Evolutionary conservation across 1,284 basidiomycete species (phyloP).

Genomic region (Austroboletus niveus): DNA sequence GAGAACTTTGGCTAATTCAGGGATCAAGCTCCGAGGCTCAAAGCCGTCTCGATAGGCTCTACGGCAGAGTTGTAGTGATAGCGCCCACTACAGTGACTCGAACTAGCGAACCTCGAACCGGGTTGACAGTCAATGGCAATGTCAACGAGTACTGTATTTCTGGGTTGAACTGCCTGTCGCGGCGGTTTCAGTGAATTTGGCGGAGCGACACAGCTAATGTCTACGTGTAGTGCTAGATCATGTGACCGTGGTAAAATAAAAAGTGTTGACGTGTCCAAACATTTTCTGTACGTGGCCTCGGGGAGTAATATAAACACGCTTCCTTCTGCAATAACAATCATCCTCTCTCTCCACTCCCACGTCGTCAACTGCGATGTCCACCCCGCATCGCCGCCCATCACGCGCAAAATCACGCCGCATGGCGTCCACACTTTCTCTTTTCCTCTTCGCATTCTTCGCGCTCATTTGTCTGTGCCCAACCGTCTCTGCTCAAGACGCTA

Average conservation of each 20-base stretch:
- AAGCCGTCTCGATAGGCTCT: too few relatives aligned
- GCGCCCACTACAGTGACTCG: too few relatives aligned
- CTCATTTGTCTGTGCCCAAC: slow-evolving; percentile 61
- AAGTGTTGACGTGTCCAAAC: slow-evolving; percentile 31
- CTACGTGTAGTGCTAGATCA: slow-evolving; percentile 3
- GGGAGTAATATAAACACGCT: slow-evolving; percentile 24
- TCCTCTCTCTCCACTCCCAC: slow-evolving; percentile 5
- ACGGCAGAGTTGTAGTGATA: too few relatives aligned
- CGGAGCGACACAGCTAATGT: too few relatives aligned
- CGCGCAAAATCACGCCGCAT: slow-evolving; percentile 58
- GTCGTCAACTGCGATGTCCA: slow-evolving; percentile 36
- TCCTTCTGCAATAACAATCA: background rate
- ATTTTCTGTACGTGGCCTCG: slow-evolving; percentile 27
- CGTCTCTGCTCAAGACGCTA: slow-evolving; percentile 55
- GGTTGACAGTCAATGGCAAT: too few relatives aligned
- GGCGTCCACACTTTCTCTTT: slow-evolving; percentile 61
- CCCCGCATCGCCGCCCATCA: slow-evolving; percentile 45
- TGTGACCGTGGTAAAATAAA: slow-evolving; percentile 26
- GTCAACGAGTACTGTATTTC: too few relatives aligned
- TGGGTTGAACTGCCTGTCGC: too few relatives aligned
- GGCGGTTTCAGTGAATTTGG: too few relatives aligned
- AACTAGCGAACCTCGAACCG: too few relatives aligned
- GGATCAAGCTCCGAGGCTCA: too few relatives aligned
- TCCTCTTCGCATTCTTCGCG: slow-evolving; percentile 64
- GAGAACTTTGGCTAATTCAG: too few relatives aligned